Conservation (phyloP, 371 early-diverging fungal species). For the Phascolomyces articulosus region DNA sequence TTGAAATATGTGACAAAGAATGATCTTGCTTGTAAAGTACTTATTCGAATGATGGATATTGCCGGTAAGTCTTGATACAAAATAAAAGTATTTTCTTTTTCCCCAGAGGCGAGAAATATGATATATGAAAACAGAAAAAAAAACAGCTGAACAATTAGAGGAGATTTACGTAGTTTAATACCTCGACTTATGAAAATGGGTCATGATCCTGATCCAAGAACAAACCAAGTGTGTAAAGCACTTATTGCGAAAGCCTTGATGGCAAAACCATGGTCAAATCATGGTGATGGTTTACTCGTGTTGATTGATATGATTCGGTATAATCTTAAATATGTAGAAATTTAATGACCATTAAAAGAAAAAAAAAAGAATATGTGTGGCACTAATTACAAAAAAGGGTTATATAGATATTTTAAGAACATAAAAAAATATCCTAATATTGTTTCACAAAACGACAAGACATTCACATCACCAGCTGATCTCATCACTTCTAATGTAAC, state of each 20-base stretch:
- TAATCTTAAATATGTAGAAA: not conserved
- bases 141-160: slow-evolving; percentile 2
- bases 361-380: too few species aligned
- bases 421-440: not conserved
- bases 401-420: not conserved
- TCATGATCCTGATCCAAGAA: slow-evolving; percentile 5
- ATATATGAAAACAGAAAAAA: not conserved
- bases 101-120: too few species aligned
- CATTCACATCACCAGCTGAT: not conserved
- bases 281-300: slow-evolving; percentile 10
- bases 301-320: slow-evolving; percentile 18
- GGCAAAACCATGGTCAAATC: slow-evolving; percentile 9
- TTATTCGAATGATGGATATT: slow-evolving; percentile 6
- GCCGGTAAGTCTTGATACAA: slow-evolving; percentile 5
- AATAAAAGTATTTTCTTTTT: not conserved
- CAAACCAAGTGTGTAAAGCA: slow-evolving; percentile 21
- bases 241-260: slow-evolving; percentile 18
- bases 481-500: not conserved
- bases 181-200: slow-evolving; percentile 4
- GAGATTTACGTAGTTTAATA: slow-evolving; percentile 7
- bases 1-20: not conserved
- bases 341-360: too few species aligned
- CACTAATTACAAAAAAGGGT: too few species aligned
- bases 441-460: too few species aligned
- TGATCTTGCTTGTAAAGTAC: slow-evolving; percentile 10